phyloP scores from a whole-genome alignment of 1,284 basidiomycete genomes.

The Ceratobasidium sp. region DNA sequence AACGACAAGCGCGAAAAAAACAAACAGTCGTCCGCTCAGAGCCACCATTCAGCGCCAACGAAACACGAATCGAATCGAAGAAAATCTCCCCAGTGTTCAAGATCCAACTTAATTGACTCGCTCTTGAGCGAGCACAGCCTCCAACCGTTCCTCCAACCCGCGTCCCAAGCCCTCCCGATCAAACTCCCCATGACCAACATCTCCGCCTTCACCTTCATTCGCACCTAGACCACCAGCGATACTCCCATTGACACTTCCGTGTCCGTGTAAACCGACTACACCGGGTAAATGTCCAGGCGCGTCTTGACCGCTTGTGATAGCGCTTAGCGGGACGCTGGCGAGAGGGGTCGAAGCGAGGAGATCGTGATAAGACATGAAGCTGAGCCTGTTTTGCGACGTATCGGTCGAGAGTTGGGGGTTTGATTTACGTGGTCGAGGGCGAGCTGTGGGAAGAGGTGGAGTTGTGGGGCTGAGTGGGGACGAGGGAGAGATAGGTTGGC shows the following conservation, averaged over 20 bases:
- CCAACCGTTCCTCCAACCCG: slow-evolving; percentile 46
- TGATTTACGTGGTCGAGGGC: slow-evolving; percentile 31
- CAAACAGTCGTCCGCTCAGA: too few species aligned
- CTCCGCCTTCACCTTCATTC: slow-evolving; percentile 29
- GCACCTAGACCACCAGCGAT: slow-evolving; percentile 1
- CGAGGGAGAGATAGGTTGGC: slow-evolving; percentile 2
- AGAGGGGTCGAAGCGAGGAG: slow-evolving; percentile 47
- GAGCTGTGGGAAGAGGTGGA: slow-evolving; percentile 24
- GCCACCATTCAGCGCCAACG: too few species aligned
- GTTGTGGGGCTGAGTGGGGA: slow-evolving; percentile 13
- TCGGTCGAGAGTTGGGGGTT: slow-evolving; percentile 32
- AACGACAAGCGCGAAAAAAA: too few species aligned
- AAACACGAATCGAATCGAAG: too few species aligned
- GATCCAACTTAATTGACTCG: too few species aligned
- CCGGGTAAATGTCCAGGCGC: slow-evolving; percentile 44
- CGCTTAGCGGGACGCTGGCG: slow-evolving; percentile 37
- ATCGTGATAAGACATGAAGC: slow-evolving; percentile 48
- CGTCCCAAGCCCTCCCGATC: slow-evolving; percentile 45
- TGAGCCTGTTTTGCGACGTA: slow-evolving; percentile 43
- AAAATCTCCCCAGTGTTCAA: too few species aligned
- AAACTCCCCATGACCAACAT: slow-evolving; percentile 46
- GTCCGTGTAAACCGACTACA: slow-evolving; percentile 31
- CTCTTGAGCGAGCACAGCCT: slow-evolving; percentile 41
- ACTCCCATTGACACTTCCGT: not conserved
- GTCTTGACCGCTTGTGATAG: slow-evolving; percentile 30